Evolutionary conservation across 139 green algal species (phyloP), one percentile per base, ranked within the genome.

Genomic region (Chlamydomonas urium): DNA sequence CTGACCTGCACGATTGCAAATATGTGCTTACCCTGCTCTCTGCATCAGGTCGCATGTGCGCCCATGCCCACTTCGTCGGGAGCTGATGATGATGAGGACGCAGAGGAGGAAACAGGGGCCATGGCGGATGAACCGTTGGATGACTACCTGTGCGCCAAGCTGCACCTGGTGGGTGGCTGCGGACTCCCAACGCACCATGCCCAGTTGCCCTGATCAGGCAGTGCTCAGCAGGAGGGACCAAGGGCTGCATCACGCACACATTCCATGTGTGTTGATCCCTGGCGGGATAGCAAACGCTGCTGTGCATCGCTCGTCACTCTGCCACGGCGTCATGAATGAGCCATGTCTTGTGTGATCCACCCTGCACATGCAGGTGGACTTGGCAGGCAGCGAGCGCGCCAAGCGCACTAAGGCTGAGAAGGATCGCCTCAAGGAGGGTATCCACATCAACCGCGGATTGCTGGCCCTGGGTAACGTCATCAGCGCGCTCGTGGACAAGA

Each of bases 401-500:
- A 99, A 98, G 87, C 83, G 90, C 24, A 98, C 95, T 1, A 91
- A 94, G 65, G 93, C 91, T 1, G 85, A 96, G 78, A 95, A 91
- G n/a, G 50, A 56, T 6, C 57, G 66, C 14, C 42, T 73, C 21
- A 73, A 90, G 50, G 92, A 96, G 81, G 94, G 91, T 56, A 94
- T 98, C 72, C 86, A 96, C 66, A 98, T 98, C 76, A 98, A 98
- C 81, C 78, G 83, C 8, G 81, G 95, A 4, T 83, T 99, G 73
- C 85, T 99, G n/a, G 91, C 94, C 1, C 81, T 99, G 0, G 92
- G 93, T 35, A 99, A 99, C 71, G 94, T 98, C 24, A 99, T 99
- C 79, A 93, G 85, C 62, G 91, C 95, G 2, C 88, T 99, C 33
- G 86, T 88, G 4, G 94, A 97, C 72, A 78, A 82, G 50, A 89